Percentiles rank a stretch among this genome's conserved stretches.
Evolutionary conservation across 129 eudicot species (phyloP).

Genomic region (Artemisia annua): DNA sequence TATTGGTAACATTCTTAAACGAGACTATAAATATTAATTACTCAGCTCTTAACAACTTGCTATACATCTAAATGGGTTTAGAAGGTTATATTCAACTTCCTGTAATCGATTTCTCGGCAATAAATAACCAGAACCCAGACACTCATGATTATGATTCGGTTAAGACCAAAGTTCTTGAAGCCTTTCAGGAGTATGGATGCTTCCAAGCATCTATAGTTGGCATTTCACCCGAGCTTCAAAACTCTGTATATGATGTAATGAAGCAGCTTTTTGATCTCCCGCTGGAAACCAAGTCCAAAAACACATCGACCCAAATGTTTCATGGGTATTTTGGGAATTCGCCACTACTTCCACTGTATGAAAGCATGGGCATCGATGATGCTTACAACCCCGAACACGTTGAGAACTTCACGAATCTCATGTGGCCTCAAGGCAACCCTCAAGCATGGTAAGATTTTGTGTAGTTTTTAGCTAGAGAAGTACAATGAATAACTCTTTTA

Average conservation of each 20-base stretch:
- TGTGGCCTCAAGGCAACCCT: constrained; percentile 67
- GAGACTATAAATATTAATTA: constrained; percentile 7
- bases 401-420: constrained; percentile 36
- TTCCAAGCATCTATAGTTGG: constrained; percentile 56
- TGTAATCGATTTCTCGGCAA: constrained; percentile 42
- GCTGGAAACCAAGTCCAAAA: constrained; percentile 46
- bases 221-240: constrained; percentile 38
- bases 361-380: constrained; percentile 62
- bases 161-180: constrained; percentile 46
- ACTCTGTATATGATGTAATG: constrained; percentile 34
- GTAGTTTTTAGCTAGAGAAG: not conserved
- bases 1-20: not conserved
- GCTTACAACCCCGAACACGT: constrained; percentile 29
- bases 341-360: constrained; percentile 52
- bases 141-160: constrained; percentile 39
- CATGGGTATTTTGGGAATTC: constrained; percentile 67
- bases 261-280: constrained; percentile 61
- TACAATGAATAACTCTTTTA: not conserved
- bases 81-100: constrained; percentile 54
- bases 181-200: constrained; percentile 64
- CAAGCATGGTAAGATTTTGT: constrained; percentile 36
- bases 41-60: not conserved
- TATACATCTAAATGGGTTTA: constrained; percentile 44
- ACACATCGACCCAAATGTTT: constrained; percentile 46
- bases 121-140: constrained; percentile 34